Conservation (phyloP, 176 grass and related monocot genomes). For the Avena sativa region DNA sequence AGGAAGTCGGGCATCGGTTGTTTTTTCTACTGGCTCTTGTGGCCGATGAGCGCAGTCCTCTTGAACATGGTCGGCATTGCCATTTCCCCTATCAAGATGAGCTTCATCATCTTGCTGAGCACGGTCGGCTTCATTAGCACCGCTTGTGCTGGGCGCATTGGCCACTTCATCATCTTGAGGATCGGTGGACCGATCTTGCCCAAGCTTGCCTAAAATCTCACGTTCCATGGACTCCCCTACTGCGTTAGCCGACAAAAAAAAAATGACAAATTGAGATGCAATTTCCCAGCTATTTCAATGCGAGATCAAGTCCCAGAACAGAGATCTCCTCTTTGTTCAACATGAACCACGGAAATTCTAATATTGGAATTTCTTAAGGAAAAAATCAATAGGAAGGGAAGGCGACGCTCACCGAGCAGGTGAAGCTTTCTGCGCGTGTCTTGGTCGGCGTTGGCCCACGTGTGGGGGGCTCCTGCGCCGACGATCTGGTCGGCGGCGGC, state of each 20-base stretch:
- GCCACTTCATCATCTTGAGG: neutral
- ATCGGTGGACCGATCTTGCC: neutral
- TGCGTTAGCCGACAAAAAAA: conserved; percentile 15
- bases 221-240: conserved; percentile 32
- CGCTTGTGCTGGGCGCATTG: neutral
- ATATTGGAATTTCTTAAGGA: neutral
- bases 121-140: conserved; percentile 18
- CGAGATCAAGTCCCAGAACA: neutral
- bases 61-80: neutral
- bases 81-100: neutral
- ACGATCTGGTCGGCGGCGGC: conserved; percentile 24
- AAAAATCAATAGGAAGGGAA: neutral
- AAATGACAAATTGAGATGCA: neutral
- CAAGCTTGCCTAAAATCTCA: conserved; percentile 41
- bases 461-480: conserved; percentile 9
- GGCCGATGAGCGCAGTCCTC: conserved; percentile 2
- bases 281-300: conserved; percentile 2
- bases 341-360: neutral
- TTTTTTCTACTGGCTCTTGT: neutral
- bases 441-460: conserved; percentile 32
- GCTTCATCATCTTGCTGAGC: neutral
- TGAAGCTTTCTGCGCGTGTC: conserved; percentile 29
- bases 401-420: conserved; percentile 35
- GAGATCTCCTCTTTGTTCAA: neutral
- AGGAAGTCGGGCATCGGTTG: neutral